Conservation (phyloP, 192 early-diverging fungal species). For the Rhizophagus clarus region DNA sequence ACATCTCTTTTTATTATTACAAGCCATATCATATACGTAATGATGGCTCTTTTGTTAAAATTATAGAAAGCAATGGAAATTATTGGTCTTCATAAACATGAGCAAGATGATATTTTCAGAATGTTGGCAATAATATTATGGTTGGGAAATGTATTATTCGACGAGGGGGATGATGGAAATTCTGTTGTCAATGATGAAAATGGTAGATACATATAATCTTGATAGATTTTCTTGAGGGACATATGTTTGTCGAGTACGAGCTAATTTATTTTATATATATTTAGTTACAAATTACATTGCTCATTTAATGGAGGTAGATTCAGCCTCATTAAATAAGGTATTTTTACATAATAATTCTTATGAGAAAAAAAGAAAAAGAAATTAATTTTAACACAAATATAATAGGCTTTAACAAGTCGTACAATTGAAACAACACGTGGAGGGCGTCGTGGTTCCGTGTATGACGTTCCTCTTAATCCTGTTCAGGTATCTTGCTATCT, state of each 20-base stretch:
- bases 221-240: not conserved
- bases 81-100: slow-evolving; percentile 79
- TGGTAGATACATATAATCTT: slow-evolving; percentile 38
- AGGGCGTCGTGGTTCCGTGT: slow-evolving; percentile 71
- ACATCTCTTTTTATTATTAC: not conserved
- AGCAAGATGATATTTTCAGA: slow-evolving; percentile 86
- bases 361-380: not conserved
- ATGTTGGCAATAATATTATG: slow-evolving; percentile 95
- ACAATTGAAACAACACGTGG: slow-evolving; percentile 77
- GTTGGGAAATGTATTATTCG: slow-evolving; percentile 93
- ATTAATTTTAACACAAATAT: not conserved
- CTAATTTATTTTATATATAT: slow-evolving; percentile 1
- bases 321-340: slow-evolving; percentile 60
- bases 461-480: slow-evolving; percentile 88
- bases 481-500: slow-evolving; percentile 55
- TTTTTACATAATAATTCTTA: not conserved
- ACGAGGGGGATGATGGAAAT: slow-evolving; percentile 78
- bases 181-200: slow-evolving; percentile 56
- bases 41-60: not conserved
- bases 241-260: not conserved
- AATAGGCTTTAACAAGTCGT: slow-evolving; percentile 60
- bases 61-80: slow-evolving; percentile 83
- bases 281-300: slow-evolving; percentile 74
- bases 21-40: not conserved
- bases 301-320: slow-evolving; percentile 68